A percentile compares a stretch with the other conserved stretches of the same genome.
These are phyloP conservation scores for Pilatotrama ljubarskyi DNA, from an alignment of 768 basidiomycete genomes.

Conservation along the genomic window DNA sequence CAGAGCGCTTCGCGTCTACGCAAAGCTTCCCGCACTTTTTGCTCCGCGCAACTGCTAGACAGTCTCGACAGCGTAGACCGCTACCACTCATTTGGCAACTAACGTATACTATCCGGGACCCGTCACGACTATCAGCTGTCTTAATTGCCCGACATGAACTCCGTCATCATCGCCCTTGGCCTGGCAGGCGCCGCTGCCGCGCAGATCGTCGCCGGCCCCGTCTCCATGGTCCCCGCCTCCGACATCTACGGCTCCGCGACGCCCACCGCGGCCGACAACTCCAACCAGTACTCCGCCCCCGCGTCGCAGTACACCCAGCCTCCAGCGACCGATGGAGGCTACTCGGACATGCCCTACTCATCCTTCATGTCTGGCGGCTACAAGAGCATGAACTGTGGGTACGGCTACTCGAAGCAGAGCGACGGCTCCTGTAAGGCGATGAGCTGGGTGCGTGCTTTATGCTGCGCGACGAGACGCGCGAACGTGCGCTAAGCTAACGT, in stretches of 20 bases:
- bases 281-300: constrained; percentile 26
- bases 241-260: constrained; percentile 31
- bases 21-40: constrained; percentile 43
- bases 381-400: constrained; percentile 65
- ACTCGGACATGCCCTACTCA: constrained; percentile 57
- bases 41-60: constrained; percentile 55
- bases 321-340: constrained; percentile 38
- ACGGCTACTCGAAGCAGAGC: constrained; percentile 58
- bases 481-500: background rate
- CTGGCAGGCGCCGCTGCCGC: constrained; percentile 59
- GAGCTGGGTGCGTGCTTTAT: constrained; percentile 54
- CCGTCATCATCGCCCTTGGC: constrained; percentile 58
- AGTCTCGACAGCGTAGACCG: constrained; percentile 74
- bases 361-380: constrained; percentile 66
- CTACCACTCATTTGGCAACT: constrained; percentile 45
- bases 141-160: constrained; percentile 58
- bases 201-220: constrained; percentile 42
- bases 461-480: background rate
- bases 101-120: constrained; percentile 34
- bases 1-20: constrained; percentile 46
- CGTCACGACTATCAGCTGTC: constrained; percentile 37
- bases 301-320: constrained; percentile 26
- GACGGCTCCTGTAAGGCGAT: constrained; percentile 56
- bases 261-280: constrained; percentile 33
- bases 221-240: constrained; percentile 29